Conservation (phyloP, 495 filamentous ascomycete genomes). For the Xylaria palmicola region DNA sequence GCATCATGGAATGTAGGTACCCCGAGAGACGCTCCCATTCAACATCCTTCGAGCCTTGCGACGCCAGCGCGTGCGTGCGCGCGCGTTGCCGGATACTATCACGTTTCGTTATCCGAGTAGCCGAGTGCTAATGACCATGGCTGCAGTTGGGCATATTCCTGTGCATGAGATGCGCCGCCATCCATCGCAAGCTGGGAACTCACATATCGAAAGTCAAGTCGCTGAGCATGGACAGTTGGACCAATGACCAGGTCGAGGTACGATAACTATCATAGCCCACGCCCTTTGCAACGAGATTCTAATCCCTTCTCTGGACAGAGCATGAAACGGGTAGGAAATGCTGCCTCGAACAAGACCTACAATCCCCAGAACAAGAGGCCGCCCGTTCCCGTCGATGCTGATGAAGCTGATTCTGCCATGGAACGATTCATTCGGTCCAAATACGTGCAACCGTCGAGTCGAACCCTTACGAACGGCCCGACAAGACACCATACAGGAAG, state of each 20-base stretch:
- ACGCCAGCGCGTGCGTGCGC: background rate
- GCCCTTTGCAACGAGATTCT: slow-evolving; percentile 2
- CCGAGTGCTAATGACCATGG: slow-evolving; percentile 1
- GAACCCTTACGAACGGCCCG: slow-evolving; percentile 26
- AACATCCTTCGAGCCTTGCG: background rate
- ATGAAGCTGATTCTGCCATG: slow-evolving; percentile 89
- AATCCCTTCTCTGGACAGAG: slow-evolving; percentile 50
- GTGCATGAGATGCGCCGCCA: slow-evolving; percentile 93
- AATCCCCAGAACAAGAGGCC: slow-evolving; percentile 82
- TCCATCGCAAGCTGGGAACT: slow-evolving; percentile 96
- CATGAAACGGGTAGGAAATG: slow-evolving; percentile 90
- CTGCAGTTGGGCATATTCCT: slow-evolving; percentile 88
- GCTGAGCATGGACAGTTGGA: slow-evolving; percentile 96
- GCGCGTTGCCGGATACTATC: background rate
- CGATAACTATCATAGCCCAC: slow-evolving; percentile 20
- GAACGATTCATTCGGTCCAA: slow-evolving; percentile 93
- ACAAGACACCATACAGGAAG: slow-evolving; percentile 45
- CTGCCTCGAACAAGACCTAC: slow-evolving; percentile 77
- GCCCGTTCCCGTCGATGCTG: slow-evolving; percentile 79
- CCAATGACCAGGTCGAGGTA: slow-evolving; percentile 93
- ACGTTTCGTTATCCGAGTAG: background rate
- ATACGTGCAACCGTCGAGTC: slow-evolving; percentile 60
- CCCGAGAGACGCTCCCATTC: slow-evolving; percentile 3
- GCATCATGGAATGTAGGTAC: slow-evolving; percentile 94
- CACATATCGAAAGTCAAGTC: slow-evolving; percentile 99